Conservation (phyloP, 768 basidiomycete species). For the Calvatia gigantea region DNA sequence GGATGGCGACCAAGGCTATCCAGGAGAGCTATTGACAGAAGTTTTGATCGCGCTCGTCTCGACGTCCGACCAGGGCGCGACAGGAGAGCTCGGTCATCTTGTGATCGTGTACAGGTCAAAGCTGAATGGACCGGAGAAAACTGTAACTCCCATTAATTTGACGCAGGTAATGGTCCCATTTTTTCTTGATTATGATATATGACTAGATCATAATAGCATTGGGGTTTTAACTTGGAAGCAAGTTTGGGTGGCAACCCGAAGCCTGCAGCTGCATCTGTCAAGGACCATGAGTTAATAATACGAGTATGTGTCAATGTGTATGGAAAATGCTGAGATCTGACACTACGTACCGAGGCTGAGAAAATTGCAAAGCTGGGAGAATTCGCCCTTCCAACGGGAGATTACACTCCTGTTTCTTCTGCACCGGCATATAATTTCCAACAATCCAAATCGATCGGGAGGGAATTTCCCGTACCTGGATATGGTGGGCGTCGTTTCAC, state of each 20-base stretch:
- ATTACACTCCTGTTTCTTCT: conserved; percentile 41
- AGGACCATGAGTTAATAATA: conserved; percentile 43
- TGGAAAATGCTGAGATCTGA: neutral
- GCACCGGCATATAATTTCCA: conserved; percentile 47
- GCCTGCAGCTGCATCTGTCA: conserved; percentile 42
- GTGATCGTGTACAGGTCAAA: conserved; percentile 68
- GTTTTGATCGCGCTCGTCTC: conserved; percentile 48
- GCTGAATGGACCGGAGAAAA: conserved; percentile 42
- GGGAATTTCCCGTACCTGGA: conserved; percentile 51
- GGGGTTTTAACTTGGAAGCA: conserved; percentile 80
- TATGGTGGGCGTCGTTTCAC: conserved; percentile 45
- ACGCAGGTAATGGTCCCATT: conserved; percentile 50
- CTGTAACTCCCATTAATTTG: conserved; percentile 70
- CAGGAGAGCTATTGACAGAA: conserved; percentile 59
- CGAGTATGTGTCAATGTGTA: conserved; percentile 24
- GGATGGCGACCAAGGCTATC: conserved; percentile 71
- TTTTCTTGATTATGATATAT: conserved; percentile 1
- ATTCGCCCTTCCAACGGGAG: conserved; percentile 49
- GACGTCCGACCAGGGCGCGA: conserved; percentile 12
- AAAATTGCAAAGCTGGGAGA: conserved; percentile 49
- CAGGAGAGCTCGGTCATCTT: conserved; percentile 53
- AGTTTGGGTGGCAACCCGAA: conserved; percentile 41
- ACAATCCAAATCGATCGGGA: conserved; percentile 48
- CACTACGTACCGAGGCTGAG: conserved; percentile 37
- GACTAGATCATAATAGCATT: conserved; percentile 45